These are phyloP conservation scores for Populus tremula DNA, from an alignment of 345 rosid genomes.

Conservation along the genomic window DNA sequence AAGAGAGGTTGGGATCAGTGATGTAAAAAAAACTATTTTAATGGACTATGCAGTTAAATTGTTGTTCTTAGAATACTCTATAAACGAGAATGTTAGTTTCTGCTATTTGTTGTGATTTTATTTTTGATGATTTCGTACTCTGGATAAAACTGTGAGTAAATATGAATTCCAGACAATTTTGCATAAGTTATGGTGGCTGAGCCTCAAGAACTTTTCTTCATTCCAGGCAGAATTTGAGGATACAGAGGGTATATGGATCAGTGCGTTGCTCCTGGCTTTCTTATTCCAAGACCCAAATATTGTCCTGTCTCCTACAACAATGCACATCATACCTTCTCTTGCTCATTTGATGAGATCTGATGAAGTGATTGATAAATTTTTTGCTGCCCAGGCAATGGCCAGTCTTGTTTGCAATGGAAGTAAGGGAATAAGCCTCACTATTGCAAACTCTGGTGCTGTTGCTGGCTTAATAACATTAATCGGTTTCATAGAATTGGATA, in stretches of 20 bases:
- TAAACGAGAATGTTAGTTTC: not conserved
- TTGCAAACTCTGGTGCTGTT: slow-evolving; percentile 83
- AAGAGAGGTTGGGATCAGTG: not conserved
- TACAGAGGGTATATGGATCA: slow-evolving; percentile 73
- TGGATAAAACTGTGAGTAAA: not conserved
- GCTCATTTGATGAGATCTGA: slow-evolving; percentile 72
- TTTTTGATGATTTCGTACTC: not conserved
- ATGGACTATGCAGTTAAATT: too few species aligned
- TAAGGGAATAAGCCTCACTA: slow-evolving; percentile 60
- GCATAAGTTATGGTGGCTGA: slow-evolving; percentile 11
- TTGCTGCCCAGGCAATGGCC: slow-evolving; percentile 86
- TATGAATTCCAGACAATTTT: not conserved
- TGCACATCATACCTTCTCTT: slow-evolving; percentile 65
- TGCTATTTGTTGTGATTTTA: slow-evolving; percentile 9
- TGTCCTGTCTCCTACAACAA: slow-evolving; percentile 58
- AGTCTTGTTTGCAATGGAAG: slow-evolving; percentile 66
- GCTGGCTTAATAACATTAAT: slow-evolving; percentile 67
- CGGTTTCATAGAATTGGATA: slow-evolving; percentile 63
- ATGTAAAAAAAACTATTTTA: too few species aligned
- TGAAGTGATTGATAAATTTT: slow-evolving; percentile 65
- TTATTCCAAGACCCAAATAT: slow-evolving; percentile 66
- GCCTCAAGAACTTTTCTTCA: slow-evolving; percentile 3
- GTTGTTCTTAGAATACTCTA: not conserved
- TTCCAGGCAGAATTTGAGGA: slow-evolving; percentile 67
- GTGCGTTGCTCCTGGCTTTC: slow-evolving; percentile 68